Evolutionary conservation across 257 asterid species (phyloP), one percentile per base, ranked within the genome.

Genomic region (Gardenia jasminoides): DNA sequence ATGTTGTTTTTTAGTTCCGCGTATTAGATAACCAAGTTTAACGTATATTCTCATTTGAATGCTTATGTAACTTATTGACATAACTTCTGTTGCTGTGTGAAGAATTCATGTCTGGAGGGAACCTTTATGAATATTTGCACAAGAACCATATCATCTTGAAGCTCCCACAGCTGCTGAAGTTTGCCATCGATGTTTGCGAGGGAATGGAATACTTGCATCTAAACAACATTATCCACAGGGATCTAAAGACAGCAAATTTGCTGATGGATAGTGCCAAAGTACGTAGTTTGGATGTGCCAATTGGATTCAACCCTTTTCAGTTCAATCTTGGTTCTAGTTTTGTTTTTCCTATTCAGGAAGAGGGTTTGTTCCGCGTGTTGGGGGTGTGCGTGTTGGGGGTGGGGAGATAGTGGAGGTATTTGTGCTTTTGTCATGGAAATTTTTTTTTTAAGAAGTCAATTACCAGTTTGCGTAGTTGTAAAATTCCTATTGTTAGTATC

Each of bases 181-280:
- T 89, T 65, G 91, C 97, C 68, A 89, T 90, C 79, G 98, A 94
- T 86, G 89, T 91, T 86, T 92, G 97, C 91, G 86, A 90, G 82
- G 98, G 98, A 78, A 92, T 94, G 98, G 97, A 90, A 80, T 94
- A 92, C 82, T 86, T 92, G 90, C 98, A 94, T 81, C 93, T 88
- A 70, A 88, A 90, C 39, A 84, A 92, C 80, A 87, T 94, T 74
- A 90, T 94, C 77, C 98, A 94, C 84, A 84, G 98, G 85, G 98
- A 94, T 88, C 81, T 94, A 84, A 94, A 94, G 88, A 88, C 98
- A 1, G 97, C 97, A 75, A 94, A 94, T 86, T 80, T 92, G 89
- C 95, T 93, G 56, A 86, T 94, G 94, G 97, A 89, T 84, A 67
- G 84, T 70, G 75, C 46, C 79, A 81, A 84, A 72, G 98, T 94